phyloP scores from a whole-genome alignment of 768 basidiomycete species.

The Boletellus ananas region DNA sequence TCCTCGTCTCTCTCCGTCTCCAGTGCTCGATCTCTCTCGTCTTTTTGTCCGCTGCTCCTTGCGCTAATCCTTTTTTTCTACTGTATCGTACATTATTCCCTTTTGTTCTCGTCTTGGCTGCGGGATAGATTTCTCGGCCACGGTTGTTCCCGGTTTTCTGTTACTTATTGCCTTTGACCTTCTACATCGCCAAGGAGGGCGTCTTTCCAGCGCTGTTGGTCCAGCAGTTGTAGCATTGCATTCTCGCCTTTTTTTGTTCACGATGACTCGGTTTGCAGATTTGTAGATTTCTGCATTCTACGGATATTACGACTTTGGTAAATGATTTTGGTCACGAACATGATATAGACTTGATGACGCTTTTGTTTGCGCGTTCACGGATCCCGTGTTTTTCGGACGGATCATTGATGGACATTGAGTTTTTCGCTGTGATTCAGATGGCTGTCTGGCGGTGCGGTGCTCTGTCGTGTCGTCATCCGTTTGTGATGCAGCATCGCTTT shows the following conservation, averaged over 20 bases:
- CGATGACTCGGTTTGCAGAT: constrained; percentile 22
- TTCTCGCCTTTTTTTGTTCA: constrained; percentile 21
- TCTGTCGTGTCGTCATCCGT: neutral
- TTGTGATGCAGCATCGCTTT: neutral
- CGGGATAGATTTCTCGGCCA: constrained; percentile 32
- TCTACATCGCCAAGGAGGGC: constrained; percentile 34
- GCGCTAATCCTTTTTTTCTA: constrained; percentile 26
- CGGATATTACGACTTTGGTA: constrained; percentile 19
- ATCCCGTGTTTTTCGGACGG: neutral
- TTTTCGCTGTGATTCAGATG: neutral
- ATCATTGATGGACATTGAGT: constrained; percentile 5
- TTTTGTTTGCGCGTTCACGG: constrained; percentile 10
- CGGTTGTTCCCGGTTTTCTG: constrained; percentile 18
- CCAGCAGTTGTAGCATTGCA: constrained; percentile 37
- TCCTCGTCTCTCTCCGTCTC: constrained; percentile 17
- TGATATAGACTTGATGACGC: constrained; percentile 18
- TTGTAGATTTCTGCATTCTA: constrained; percentile 32
- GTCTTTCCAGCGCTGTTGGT: constrained; percentile 27
- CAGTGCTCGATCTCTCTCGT: constrained; percentile 8
- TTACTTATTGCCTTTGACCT: constrained; percentile 36
- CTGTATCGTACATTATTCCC: constrained; percentile 31
- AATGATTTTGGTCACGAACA: constrained; percentile 24
- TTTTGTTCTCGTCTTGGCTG: constrained; percentile 27
- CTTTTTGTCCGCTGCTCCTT: constrained; percentile 29
- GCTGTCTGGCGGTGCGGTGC: neutral